Evolutionary conservation across 1,284 basidiomycete genomes (phyloP).

Genomic region (Cutaneotrichosporon sp.): DNA sequence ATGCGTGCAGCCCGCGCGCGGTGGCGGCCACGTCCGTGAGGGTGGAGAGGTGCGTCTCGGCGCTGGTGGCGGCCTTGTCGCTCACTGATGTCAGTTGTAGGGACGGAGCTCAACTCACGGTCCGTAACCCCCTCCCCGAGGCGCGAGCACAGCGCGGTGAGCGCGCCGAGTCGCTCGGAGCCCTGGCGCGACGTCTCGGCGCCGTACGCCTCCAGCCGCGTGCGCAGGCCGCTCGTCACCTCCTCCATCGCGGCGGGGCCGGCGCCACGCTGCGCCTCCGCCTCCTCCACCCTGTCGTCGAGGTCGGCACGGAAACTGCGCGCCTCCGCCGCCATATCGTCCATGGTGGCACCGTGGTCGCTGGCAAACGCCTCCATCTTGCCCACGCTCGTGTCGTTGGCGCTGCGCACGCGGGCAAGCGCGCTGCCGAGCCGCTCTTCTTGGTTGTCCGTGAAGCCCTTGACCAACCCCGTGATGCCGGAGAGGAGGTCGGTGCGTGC

Average conservation of each 20-base stretch:
- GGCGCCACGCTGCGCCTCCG: constrained; percentile 11
- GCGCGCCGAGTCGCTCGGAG: constrained; percentile 25
- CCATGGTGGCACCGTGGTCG: neutral
- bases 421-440: constrained; percentile 68
- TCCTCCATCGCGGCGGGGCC: constrained; percentile 30
- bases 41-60: neutral
- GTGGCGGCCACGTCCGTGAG: constrained; percentile 15
- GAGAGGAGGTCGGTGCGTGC: constrained; percentile 71
- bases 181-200: constrained; percentile 28
- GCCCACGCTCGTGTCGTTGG: constrained; percentile 58
- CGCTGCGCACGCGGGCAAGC: constrained; percentile 61
- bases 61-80: neutral
- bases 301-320: neutral
- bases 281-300: constrained; percentile 1
- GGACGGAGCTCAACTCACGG: constrained; percentile 25
- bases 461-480: constrained; percentile 69
- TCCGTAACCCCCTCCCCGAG: constrained; percentile 26
- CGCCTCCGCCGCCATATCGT: neutral
- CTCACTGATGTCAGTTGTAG: constrained; percentile 8
- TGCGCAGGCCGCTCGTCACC: constrained; percentile 29
- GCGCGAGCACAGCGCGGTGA: constrained; percentile 33
- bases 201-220: constrained; percentile 32
- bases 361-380: constrained; percentile 11
- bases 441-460: constrained; percentile 68
- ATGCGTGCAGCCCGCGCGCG: constrained; percentile 3